phyloP scores from a whole-genome alignment of 768 basidiomycete species.

The Russula abietina region DNA sequence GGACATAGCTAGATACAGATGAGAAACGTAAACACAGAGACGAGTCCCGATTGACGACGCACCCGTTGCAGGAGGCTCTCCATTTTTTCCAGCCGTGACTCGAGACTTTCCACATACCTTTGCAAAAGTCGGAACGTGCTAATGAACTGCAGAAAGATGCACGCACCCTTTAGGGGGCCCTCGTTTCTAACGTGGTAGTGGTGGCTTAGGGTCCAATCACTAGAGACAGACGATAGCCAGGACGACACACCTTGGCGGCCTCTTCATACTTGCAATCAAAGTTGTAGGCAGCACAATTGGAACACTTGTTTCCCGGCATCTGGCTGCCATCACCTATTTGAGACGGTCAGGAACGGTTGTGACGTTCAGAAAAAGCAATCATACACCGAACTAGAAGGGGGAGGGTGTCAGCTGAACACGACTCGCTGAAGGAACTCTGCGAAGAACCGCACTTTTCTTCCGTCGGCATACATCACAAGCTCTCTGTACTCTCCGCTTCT shows the following conservation, averaged over 20 bases:
- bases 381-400: conserved; percentile 53
- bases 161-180: conserved; percentile 59
- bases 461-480: conserved; percentile 80
- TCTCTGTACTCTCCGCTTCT: conserved; percentile 68
- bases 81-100: conserved; percentile 41
- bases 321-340: conserved; percentile 60
- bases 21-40: too few relatives aligned
- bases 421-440: conserved; percentile 13
- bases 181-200: conserved; percentile 37
- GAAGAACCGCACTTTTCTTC: conserved; percentile 61
- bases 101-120: conserved; percentile 37
- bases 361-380: conserved; percentile 24
- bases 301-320: conserved; percentile 56
- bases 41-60: conserved; percentile 18
- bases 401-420: conserved; percentile 13
- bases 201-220: background rate
- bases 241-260: conserved; percentile 50
- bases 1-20: too few relatives aligned
- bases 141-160: background rate
- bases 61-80: conserved; percentile 36
- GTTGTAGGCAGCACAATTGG: conserved; percentile 54
- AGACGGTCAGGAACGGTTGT: background rate
- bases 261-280: conserved; percentile 64
- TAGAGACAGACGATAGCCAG: background rate
- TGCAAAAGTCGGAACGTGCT: background rate